Evolutionary conservation across 1,139 yeast species (phyloP), one percentile per base, ranked within the genome.

Genomic region (Taphrina deformans): DNA sequence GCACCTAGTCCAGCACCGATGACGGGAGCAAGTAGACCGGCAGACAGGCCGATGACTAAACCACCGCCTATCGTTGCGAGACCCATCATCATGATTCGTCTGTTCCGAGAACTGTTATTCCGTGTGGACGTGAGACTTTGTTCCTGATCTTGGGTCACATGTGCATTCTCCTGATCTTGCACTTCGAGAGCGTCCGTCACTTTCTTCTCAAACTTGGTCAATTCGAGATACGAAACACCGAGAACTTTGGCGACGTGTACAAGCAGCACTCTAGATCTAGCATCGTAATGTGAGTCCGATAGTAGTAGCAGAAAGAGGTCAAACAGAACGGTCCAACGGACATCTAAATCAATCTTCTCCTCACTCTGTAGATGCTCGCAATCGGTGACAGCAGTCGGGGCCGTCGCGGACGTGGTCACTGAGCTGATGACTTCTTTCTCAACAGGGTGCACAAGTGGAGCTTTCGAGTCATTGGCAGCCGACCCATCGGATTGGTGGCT

Each of bases 1-100:
- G 99, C 98, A 1, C 99, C 99, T 29, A 95, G 75, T 71, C 99
- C 99, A 0, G 98, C 98, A 53, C 99, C 99, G 72, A 95, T 95
- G 3, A 95, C 96, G 0, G 99, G 99, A 0, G 99, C 99, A 60
- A 95, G 79, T 56, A 95, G 77, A 1, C 99, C 99, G 14, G 97
- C 98, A 65, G 97, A 89, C 33, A 95, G 79, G 1, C 99, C 99
- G 67, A 95, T 84, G 1, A 96, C 96, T 33, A 95, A 79, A 0
- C 97, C 92, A 0, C 99, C 99, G 16, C 99, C 98, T n/a, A 92
- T 81, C 2, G 98, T 93, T 0, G 99, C 99, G 66, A 95, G 78
- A 0, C 99, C 99, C 69, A 95, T 90, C 73, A 89, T 90, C 66
- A 92, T 88, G 74, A 89, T 79, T 72, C 93, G 86, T 72, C 82